phyloP scores from a whole-genome alignment of 164 flowering plant genomes.

The Echeveria elegans region DNA sequence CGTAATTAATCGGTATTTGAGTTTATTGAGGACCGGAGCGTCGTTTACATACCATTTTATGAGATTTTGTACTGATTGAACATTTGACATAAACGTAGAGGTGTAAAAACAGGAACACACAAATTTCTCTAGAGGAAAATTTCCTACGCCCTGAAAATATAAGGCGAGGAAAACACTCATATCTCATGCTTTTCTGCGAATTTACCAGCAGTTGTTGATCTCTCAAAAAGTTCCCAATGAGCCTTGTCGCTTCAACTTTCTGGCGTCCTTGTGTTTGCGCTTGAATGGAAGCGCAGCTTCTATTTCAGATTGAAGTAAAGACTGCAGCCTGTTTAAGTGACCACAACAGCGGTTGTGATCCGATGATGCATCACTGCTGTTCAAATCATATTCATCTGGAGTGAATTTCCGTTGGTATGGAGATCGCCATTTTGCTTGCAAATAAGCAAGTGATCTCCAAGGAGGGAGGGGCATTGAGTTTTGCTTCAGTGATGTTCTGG shows the following conservation, averaged over 20 bases:
- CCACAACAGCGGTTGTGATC: slow-evolving; percentile 56
- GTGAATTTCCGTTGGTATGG: slow-evolving; percentile 36
- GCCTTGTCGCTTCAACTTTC: slow-evolving; percentile 39
- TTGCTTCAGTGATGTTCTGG: slow-evolving; percentile 68
- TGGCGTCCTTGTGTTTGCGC: slow-evolving; percentile 29
- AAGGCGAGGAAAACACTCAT: slow-evolving; percentile 19
- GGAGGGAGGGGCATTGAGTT: slow-evolving; percentile 98
- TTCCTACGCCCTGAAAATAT: slow-evolving; percentile 8
- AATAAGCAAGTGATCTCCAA: slow-evolving; percentile 85
- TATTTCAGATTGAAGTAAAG: slow-evolving; percentile 44
- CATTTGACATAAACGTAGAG: not conserved
- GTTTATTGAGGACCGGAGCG: not conserved
- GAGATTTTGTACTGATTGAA: not conserved
- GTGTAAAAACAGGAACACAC: not conserved
- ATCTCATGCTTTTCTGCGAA: slow-evolving; percentile 7
- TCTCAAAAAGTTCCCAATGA: slow-evolving; percentile 21
- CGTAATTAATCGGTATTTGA: not conserved
- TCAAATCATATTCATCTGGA: slow-evolving; percentile 19
- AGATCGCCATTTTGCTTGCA: slow-evolving; percentile 87
- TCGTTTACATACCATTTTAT: not conserved
- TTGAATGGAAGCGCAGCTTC: slow-evolving; percentile 46
- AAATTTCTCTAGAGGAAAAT: slow-evolving; percentile 9
- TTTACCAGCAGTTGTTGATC: slow-evolving; percentile 9
- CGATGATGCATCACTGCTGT: not conserved
- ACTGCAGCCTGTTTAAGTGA: slow-evolving; percentile 49